Evolutionary conservation across 2,329 filamentous ascomycete species (phyloP).

Genomic region (Apiospora kogelbergensis): DNA sequence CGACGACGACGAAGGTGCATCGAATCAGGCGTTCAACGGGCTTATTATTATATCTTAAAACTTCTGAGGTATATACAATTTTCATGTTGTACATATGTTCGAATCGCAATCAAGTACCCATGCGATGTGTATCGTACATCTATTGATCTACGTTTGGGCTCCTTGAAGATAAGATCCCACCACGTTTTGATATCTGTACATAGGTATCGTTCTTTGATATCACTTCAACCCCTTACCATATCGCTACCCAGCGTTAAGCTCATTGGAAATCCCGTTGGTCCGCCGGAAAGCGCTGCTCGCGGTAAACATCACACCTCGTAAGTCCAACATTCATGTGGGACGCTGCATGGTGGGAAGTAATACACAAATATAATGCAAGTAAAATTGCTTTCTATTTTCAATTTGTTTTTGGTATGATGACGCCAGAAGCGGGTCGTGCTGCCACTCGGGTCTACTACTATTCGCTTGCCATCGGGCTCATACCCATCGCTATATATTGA

Average conservation of each 20-base stretch:
- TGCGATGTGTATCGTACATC: too few relatives aligned
- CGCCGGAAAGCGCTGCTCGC: background rate
- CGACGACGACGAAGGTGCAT: slow-evolving; percentile 1
- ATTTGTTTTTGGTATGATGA: background rate
- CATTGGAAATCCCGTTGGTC: background rate
- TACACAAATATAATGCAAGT: background rate
- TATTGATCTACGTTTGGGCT: too few relatives aligned
- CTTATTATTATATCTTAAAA: background rate
- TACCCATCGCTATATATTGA: background rate
- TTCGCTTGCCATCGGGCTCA: background rate
- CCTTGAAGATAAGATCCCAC: too few relatives aligned
- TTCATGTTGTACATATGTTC: background rate
- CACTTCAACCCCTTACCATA: background rate
- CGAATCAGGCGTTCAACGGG: slow-evolving; percentile 1
- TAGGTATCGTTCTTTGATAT: too few relatives aligned
- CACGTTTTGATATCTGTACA: too few relatives aligned
- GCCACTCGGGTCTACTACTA: background rate
- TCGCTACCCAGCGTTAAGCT: background rate
- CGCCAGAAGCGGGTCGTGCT: background rate
- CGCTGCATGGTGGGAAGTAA: background rate
- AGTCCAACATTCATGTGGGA: background rate
- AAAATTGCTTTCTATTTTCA: background rate
- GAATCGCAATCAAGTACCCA: background rate
- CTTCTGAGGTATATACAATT: background rate
- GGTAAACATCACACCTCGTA: background rate